A percentile compares a stretch with the other conserved stretches of the same genome.
Conservation (phyloP, 176 grass and related monocot genomes). For the Carex scoparia region DNA sequence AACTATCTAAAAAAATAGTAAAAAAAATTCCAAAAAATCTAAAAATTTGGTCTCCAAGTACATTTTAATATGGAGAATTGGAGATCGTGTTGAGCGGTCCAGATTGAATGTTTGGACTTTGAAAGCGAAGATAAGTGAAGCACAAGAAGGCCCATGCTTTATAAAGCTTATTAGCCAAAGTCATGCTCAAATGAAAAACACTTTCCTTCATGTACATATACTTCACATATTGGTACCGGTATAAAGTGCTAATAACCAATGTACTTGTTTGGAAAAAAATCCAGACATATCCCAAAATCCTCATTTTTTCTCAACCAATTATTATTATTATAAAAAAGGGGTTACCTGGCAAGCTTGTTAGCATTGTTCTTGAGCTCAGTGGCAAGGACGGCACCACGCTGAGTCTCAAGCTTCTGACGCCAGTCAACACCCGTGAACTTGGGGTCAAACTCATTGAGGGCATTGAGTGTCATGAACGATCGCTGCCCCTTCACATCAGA, state of each 20-base stretch:
- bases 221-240: not conserved
- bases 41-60: too few relatives aligned
- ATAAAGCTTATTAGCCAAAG: not conserved
- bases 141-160: too few relatives aligned
- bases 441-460: conserved; percentile 74
- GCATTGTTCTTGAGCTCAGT: conserved; percentile 94
- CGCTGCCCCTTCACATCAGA: conserved; percentile 43
- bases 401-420: conserved; percentile 82
- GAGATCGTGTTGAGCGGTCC: too few relatives aligned
- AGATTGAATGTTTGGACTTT: too few relatives aligned
- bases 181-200: not conserved
- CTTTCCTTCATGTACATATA: not conserved
- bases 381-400: conserved; percentile 71
- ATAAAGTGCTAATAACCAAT: not conserved
- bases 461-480: conserved; percentile 64
- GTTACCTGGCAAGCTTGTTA: conserved; percentile 63
- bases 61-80: too few relatives aligned
- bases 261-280: not conserved
- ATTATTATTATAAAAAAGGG: not conserved
- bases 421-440: conserved; percentile 81
- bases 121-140: too few relatives aligned
- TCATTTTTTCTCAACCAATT: not conserved
- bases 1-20: too few relatives aligned
- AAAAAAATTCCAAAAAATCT: too few relatives aligned
- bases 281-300: not conserved